Base-by-base conservation (phyloP, 2,329 filamentous ascomycete genomes). In the Fusarium sp. region DNA sequence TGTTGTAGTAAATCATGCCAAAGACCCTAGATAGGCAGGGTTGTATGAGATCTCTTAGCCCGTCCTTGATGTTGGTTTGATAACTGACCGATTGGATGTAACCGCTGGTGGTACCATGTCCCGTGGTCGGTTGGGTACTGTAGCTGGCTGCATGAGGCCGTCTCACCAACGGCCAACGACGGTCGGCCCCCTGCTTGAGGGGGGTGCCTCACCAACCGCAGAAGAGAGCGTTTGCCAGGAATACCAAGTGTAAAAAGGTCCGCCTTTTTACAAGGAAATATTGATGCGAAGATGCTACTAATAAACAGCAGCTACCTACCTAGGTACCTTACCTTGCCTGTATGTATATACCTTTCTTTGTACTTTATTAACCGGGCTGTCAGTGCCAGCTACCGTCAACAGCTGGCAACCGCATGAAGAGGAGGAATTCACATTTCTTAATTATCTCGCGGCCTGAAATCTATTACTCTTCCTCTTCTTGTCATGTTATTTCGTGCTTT, bases 61-160 rank as follows among this genome's bases (percentile, higher is more conserved):
- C n/a, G n/a, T n/a, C n/a, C n/a, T n/a, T n/a, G n/a, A n/a, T n/a
- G n/a, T n/a, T 19, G 19, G 19, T 4, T 19, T 19, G 19, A 19
- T 19, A 3, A 19, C 19, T 44, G 23, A 33, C 33, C 5, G 11
- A 44, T n/a, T 6, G 32, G 44, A 35, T 8, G 38, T 23, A 41
- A 27, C 8, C 21, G 19, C 13, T 52, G 33, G 27, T 39, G 36
- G 14, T 21, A 13, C 17, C 6, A 19, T 21, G 17, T 21, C 10
- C 36, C n/a, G 14, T 31, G 47, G 21, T 33, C 51, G 35, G 36
- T 33, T n/a, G 47, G 15, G 15, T 29, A 23, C 27, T 19, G 19
- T 19, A 39, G 17, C 33, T 60, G 42, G 17, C 33, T 60, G 42
- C 33, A 45, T 6, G 47, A 53, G 17, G 46, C 55, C 55, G 51